These are phyloP conservation scores for Grigorovia transvaalensis DNA, from an alignment of 805 yeast species.

Conservation along the genomic window DNA sequence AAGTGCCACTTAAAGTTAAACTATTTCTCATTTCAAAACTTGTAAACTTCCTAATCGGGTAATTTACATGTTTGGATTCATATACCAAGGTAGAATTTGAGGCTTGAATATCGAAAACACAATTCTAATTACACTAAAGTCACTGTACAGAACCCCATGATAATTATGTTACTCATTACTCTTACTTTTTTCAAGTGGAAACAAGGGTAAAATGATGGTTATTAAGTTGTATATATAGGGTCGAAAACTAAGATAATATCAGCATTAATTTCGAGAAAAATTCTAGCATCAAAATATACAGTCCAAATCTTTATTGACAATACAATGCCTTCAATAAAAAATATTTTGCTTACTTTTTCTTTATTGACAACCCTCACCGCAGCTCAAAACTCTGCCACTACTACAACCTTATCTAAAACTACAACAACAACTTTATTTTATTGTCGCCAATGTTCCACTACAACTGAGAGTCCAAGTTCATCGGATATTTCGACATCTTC, in stretches of 20 bases:
- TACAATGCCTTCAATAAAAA: not conserved
- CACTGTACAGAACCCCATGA: not conserved
- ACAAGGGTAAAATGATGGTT: too few species aligned
- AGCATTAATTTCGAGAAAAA: too few species aligned
- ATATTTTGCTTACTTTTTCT: not conserved
- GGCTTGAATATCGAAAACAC: not conserved
- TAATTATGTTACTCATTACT: not conserved
- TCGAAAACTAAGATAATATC: too few species aligned
- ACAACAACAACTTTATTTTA: not conserved
- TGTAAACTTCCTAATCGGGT: conserved; percentile 6
- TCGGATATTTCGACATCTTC: not conserved
- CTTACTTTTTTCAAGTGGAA: not conserved
- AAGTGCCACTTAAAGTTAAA: not conserved
- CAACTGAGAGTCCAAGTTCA: not conserved
- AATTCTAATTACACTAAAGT: too few species aligned
- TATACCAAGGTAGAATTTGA: not conserved
- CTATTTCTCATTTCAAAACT: not conserved
- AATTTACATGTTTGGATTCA: not conserved
- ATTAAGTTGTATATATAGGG: not conserved
- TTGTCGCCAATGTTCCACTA: not conserved
- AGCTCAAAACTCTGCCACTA: not conserved
- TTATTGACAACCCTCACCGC: not conserved
- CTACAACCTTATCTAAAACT: not conserved
- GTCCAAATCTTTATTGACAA: not conserved
- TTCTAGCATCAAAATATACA: too few species aligned